Base-by-base conservation (phyloP, 1,139 yeast species). In the Geotrichum australiense region DNA sequence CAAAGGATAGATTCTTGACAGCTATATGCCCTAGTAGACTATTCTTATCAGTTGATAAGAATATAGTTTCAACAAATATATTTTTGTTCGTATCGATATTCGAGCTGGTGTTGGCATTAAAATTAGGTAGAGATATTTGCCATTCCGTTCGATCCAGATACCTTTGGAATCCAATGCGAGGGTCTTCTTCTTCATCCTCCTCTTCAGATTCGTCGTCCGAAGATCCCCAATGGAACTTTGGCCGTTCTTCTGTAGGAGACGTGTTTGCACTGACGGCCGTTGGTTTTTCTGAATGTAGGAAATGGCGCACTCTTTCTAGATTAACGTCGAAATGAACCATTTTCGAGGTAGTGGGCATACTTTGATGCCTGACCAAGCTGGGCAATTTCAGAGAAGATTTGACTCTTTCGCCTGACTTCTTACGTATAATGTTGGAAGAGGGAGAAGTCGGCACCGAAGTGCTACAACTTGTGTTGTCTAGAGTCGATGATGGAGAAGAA, bases 321-420 rank as follows among this genome's bases (percentile, higher is more conserved):
- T 67, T 70, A 33, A 73, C 71, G 33, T 89, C 93, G 62, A 85
- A 85, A 60, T 85, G 91, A 20, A 85, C 95, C 51, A 71, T 78
- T 56, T 85, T 85, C 15, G 82, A 74, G 3, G 93, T 80, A 0
- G 81, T 66, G 2, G 95, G 95, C 65, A 83, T 70, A 10, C 87
- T 78, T 51, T 71, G 70, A 25, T 77, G 70, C 43, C 84, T 64
- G 33, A 64, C 63, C 33, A 75, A 62, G 33, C 64, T 63, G 46
- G 66, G 73, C 43, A 68, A 58, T 56, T 80, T 82, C 42, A 85
- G 67, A 19, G 85, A 78, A 3, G 89, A 76, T 56, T 83, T 82
- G 37, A 85, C 82, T 30, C 82, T 66, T 57, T 85, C 94, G 19
- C 94, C 94, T 3, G 85, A 76, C 62, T 85, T 85, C 57, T 80